phyloP scores from a whole-genome alignment of 495 filamentous ascomycete species.

The Penicillium daleae region DNA sequence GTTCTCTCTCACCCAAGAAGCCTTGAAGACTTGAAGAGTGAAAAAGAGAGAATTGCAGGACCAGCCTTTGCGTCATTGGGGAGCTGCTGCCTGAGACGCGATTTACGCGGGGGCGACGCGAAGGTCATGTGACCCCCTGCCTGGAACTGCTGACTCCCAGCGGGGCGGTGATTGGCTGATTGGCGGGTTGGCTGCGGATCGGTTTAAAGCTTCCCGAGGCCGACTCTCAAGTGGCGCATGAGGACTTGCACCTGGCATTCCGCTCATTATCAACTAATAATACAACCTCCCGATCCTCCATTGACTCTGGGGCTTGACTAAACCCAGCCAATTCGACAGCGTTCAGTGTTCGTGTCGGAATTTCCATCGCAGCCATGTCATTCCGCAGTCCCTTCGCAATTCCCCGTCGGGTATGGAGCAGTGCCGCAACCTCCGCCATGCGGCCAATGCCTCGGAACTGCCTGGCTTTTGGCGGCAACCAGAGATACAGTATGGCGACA shows the following conservation, averaged over 20 bases:
- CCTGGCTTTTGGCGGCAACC: slow-evolving; percentile 31
- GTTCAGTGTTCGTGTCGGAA: background rate
- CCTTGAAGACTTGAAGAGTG: background rate
- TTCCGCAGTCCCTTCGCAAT: slow-evolving; percentile 39
- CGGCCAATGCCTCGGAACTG: slow-evolving; percentile 30
- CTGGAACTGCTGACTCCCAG: slow-evolving; percentile 35
- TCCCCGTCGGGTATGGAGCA: slow-evolving; percentile 38
- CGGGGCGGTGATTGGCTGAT: slow-evolving; percentile 33
- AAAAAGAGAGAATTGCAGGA: background rate
- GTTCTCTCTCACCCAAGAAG: background rate
- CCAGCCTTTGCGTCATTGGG: slow-evolving; percentile 7
- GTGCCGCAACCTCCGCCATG: slow-evolving; percentile 19
- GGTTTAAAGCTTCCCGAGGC: slow-evolving; percentile 9
- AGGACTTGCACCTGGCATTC: background rate
- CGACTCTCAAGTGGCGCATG: background rate
- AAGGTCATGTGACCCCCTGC: slow-evolving; percentile 42
- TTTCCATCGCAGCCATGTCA: slow-evolving; percentile 34
- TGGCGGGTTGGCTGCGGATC: background rate
- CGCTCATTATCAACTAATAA: too few species aligned
- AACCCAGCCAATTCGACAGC: background rate
- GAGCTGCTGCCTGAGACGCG: slow-evolving; percentile 34
- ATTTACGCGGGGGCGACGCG: slow-evolving; percentile 40
- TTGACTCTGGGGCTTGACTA: slow-evolving; percentile 1
- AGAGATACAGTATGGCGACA: slow-evolving; percentile 58
- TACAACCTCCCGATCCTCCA: background rate